Conservation (phyloP, 805 yeast species). For the Metschnikowia cubensis region DNA sequence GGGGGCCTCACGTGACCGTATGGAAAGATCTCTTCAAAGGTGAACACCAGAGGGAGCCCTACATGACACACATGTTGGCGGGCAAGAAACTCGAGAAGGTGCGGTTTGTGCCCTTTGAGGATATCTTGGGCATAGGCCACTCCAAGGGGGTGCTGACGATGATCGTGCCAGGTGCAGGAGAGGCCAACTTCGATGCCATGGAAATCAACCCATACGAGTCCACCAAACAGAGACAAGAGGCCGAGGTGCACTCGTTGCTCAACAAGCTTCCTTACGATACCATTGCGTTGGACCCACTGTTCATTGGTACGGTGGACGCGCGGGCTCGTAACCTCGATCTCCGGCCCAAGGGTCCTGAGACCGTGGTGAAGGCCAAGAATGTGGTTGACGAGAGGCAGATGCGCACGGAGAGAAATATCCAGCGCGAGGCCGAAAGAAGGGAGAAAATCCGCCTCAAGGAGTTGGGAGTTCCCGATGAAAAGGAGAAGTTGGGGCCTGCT, state of each 20-base stretch:
- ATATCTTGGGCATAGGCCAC: conserved; percentile 89
- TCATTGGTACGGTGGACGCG: conserved; percentile 79
- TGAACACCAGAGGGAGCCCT: conserved; percentile 72
- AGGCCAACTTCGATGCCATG: conserved; percentile 92
- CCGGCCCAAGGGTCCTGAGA: conserved; percentile 14
- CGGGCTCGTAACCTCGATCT: conserved; percentile 56
- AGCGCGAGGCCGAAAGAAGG: conserved; percentile 69
- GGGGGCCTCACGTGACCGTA: conserved; percentile 93
- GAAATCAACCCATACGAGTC: conserved; percentile 93
- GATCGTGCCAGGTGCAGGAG: conserved; percentile 95
- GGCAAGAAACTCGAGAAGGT: conserved; percentile 67
- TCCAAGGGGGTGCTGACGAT: conserved; percentile 67
- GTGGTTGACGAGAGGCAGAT: conserved; percentile 81
- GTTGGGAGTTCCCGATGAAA: conserved; percentile 18
- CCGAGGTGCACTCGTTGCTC: conserved; percentile 79
- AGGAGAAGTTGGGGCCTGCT: conserved; percentile 19
- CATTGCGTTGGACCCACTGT: conserved; percentile 84
- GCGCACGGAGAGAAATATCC: conserved; percentile 70
- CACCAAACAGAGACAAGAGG: conserved; percentile 87
- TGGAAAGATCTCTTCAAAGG: conserved; percentile 81
- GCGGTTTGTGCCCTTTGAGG: conserved; percentile 90
- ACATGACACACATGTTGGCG: conserved; percentile 85
- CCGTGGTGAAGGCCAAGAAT: conserved; percentile 30
- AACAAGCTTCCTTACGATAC: conserved; percentile 91
- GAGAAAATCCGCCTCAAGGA: conserved; percentile 28